A percentile compares a stretch with the other conserved stretches of the same genome.
phyloP scores from a whole-genome alignment of 495 filamentous ascomycete genomes.

The Haplographium delicatum region DNA sequence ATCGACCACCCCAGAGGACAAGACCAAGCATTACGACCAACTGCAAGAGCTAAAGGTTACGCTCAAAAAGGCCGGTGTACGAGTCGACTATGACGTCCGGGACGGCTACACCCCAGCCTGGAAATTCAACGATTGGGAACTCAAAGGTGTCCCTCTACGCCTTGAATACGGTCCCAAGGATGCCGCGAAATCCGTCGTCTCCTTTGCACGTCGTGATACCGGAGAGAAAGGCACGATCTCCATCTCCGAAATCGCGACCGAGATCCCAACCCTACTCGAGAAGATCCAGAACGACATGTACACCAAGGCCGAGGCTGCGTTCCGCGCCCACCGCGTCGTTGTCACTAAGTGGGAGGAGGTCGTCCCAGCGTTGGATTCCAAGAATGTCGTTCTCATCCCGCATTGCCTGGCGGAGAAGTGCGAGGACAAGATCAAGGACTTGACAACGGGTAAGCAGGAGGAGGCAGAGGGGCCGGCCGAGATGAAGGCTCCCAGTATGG shows the following conservation, averaged over 20 bases:
- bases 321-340: slow-evolving; percentile 68
- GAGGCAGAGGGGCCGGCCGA: slow-evolving; percentile 67
- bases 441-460: slow-evolving; percentile 66
- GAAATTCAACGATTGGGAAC: slow-evolving; percentile 98
- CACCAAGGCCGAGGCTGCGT: slow-evolving; percentile 71
- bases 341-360: slow-evolving; percentile 89
- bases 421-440: slow-evolving; percentile 90
- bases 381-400: slow-evolving; percentile 87
- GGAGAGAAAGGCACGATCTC: slow-evolving; percentile 72
- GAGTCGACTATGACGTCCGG: slow-evolving; percentile 68
- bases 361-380: slow-evolving; percentile 75
- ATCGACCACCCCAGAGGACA: slow-evolving; percentile 74
- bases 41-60: slow-evolving; percentile 60
- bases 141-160: slow-evolving; percentile 88
- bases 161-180: slow-evolving; percentile 96
- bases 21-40: slow-evolving; percentile 62
- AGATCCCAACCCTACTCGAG: slow-evolving; percentile 74
- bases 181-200: slow-evolving; percentile 73
- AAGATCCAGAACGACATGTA: slow-evolving; percentile 85
- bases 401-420: slow-evolving; percentile 76
- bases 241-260: slow-evolving; percentile 61
- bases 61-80: slow-evolving; percentile 61
- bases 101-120: slow-evolving; percentile 88
- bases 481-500: slow-evolving; percentile 84
- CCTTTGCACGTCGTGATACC: slow-evolving; percentile 81